Evolutionary conservation across 495 filamentous ascomycete genomes (phyloP).

Genomic region (Tuber melanosporum): DNA sequence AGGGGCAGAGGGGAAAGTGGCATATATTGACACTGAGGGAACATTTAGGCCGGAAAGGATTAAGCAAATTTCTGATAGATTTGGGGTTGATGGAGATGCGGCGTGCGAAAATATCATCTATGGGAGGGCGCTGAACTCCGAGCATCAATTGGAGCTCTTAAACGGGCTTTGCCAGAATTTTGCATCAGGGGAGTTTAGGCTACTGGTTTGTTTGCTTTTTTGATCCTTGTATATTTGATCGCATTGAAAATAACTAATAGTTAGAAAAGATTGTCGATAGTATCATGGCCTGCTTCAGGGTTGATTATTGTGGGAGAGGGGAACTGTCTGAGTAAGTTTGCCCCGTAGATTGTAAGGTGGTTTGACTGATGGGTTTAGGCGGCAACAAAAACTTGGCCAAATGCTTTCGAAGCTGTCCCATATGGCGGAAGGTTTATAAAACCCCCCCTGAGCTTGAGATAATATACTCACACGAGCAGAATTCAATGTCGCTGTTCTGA

Average conservation of each 20-base stretch:
- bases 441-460: slow-evolving; percentile 15
- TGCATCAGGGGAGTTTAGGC: slow-evolving; percentile 60
- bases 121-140: slow-evolving; percentile 62
- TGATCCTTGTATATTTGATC: neutral
- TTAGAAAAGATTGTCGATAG: slow-evolving; percentile 57
- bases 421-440: slow-evolving; percentile 60
- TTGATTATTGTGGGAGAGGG: slow-evolving; percentile 67
- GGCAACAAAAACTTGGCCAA: slow-evolving; percentile 68
- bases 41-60: slow-evolving; percentile 66
- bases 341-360: neutral
- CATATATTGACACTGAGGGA: slow-evolving; percentile 75
- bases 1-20: slow-evolving; percentile 70
- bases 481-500: slow-evolving; percentile 70
- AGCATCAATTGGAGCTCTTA: slow-evolving; percentile 66
- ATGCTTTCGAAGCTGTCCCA: slow-evolving; percentile 64
- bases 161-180: slow-evolving; percentile 62
- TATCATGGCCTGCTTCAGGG: slow-evolving; percentile 72
- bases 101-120: slow-evolving; percentile 72
- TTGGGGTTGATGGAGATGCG: slow-evolving; percentile 59
- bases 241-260: slow-evolving; percentile 13
- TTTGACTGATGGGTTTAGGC: slow-evolving; percentile 24
- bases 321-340: slow-evolving; percentile 57
- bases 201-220: slow-evolving; percentile 46
- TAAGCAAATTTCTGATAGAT: slow-evolving; percentile 68
- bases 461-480: slow-evolving; percentile 45